Conservation (phyloP, 2,329 filamentous ascomycete species). For the Penicillium sp. region DNA sequence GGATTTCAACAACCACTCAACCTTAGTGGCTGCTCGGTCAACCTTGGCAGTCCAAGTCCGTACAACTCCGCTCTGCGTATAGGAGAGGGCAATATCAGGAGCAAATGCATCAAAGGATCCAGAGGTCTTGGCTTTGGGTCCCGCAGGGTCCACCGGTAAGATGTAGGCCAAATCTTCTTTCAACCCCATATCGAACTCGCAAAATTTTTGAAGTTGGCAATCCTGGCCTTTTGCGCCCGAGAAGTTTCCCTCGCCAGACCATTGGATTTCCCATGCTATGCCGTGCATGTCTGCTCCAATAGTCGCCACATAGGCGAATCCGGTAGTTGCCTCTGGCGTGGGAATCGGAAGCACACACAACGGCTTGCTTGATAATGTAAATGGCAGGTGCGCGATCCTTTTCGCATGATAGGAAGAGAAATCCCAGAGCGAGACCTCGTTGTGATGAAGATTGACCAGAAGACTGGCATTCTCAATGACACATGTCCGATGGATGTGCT, state of each 20-base stretch:
- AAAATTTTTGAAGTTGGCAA: constrained; percentile 60
- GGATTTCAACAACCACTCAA: constrained; percentile 80
- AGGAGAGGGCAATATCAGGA: constrained; percentile 79
- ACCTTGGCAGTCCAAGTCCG: constrained; percentile 82
- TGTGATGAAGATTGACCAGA: constrained; percentile 72
- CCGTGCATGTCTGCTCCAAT: constrained; percentile 74
- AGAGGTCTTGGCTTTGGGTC: constrained; percentile 64
- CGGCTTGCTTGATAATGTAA: constrained; percentile 63
- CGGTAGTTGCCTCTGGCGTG: constrained; percentile 53
- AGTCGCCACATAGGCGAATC: constrained; percentile 67
- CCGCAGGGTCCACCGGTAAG: constrained; percentile 81
- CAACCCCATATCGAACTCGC: constrained; percentile 62
- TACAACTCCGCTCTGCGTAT: constrained; percentile 68
- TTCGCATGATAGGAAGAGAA: constrained; percentile 57
- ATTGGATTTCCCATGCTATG: constrained; percentile 71
- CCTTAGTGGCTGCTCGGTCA: constrained; percentile 52
- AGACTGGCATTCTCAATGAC: constrained; percentile 72
- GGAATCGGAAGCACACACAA: constrained; percentile 73
- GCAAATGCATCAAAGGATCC: constrained; percentile 83
- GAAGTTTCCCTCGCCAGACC: constrained; percentile 46
- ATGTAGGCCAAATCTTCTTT: constrained; percentile 55
- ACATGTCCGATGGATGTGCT: constrained; percentile 75
- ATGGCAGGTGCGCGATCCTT: constrained; percentile 57
- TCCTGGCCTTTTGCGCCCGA: constrained; percentile 33
- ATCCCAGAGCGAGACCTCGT: constrained; percentile 73